Evolutionary conservation across 2,329 filamentous ascomycete species (phyloP), one percentile per base, ranked within the genome.

Genomic region (Dactylella cylindrospora): DNA sequence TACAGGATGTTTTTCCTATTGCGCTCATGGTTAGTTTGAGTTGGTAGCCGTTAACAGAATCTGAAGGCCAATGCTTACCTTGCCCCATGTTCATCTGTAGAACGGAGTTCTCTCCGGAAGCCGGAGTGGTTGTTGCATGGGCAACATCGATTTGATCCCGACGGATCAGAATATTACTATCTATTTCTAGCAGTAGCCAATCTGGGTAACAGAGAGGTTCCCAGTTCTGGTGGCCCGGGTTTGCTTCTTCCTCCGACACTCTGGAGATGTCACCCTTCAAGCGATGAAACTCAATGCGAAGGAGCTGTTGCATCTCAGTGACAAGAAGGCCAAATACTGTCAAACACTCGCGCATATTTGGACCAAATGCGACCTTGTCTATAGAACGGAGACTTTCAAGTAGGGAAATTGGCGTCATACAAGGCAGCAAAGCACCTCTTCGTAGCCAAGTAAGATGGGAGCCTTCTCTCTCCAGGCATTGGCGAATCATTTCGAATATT

Each of bases 71-170:
- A 8, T 36, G 53, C 64, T 68, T 69, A 73, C 78, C 79, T 72
- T 83, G 77, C 0, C 83, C 83, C 83, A 86, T 86, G 61, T 84
- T 82, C 71, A 86, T 77, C 62, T 86, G 83, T 1, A 85, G 66
- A 0, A 85, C 80, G 0, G 81, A 81, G 59, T 84, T 85, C 0
- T 71, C 65, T 0, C 73, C 72, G 0, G 78, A 80, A 0, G 67
- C 51, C 0, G 84, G 83, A 0, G 71, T 71, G 1, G 84, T 81
- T 13, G 80, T 87, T 0, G 81, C 79, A 1, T 73, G 66, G 0
- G 84, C 83, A 5, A 88, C 83, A 3, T 82, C 75, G 0, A 84
- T 75, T 65, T 88, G 84, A 2, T 79, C 78, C 0, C 76, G 73
- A 0, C 84, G 78, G 46, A 88, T 81, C 22, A 84, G 73, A 1